Percentiles rank a stretch among this genome's conserved stretches.
Evolutionary conservation across 2,329 filamentous ascomycete species (phyloP).

Genomic region (Xylaria polymorpha): DNA sequence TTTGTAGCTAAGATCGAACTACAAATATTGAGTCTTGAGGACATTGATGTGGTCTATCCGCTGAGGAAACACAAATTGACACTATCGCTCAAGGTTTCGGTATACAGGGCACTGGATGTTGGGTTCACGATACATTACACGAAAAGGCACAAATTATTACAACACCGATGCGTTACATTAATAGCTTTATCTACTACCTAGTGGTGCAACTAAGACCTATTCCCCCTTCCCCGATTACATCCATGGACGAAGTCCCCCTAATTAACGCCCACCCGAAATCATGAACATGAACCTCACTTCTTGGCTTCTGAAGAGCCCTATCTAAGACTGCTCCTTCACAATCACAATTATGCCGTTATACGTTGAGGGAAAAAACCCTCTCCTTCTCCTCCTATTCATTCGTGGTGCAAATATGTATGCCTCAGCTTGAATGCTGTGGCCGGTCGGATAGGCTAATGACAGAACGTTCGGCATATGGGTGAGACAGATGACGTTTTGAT

Average conservation of each 20-base stretch:
- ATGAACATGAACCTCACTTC: not conserved
- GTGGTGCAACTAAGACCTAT: not conserved
- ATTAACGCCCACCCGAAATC: not conserved
- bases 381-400: not conserved
- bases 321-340: not conserved
- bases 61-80: not conserved
- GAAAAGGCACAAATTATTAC: not conserved
- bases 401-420: not conserved
- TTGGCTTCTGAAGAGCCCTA: not conserved
- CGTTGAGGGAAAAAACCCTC: not conserved
- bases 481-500: not conserved
- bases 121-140: not conserved
- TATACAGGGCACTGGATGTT: not conserved
- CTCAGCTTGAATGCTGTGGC: not conserved
- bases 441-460: not conserved
- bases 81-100: not conserved
- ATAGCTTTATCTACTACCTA: not conserved
- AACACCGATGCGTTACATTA: not conserved
- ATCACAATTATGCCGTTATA: not conserved
- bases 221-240: not conserved
- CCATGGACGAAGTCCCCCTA: not conserved
- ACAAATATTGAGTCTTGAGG: not conserved
- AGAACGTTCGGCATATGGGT: not conserved
- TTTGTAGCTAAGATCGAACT: not conserved
- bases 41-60: not conserved